Conservation (phyloP, 495 filamentous ascomycete species). For the Penicillium psychrofluorescens region DNA sequence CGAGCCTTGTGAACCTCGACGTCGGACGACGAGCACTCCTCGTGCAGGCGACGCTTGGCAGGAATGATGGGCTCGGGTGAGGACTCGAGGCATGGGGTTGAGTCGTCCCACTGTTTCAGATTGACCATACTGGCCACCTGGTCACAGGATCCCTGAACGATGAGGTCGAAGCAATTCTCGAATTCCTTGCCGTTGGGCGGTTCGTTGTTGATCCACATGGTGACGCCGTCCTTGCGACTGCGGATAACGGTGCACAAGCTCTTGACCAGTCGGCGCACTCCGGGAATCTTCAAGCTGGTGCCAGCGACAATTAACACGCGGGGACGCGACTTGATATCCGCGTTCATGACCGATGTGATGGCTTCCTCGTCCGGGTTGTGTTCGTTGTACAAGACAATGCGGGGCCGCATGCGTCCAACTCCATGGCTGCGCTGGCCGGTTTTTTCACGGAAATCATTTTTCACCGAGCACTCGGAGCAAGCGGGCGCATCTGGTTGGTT, state of each 20-base stretch:
- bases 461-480: slow-evolving; percentile 66
- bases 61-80: slow-evolving; percentile 18
- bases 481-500: slow-evolving; percentile 76
- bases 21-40: slow-evolving; percentile 32
- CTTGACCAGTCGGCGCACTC: slow-evolving; percentile 78
- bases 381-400: slow-evolving; percentile 97
- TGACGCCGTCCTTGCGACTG: slow-evolving; percentile 75
- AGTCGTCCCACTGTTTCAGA: slow-evolving; percentile 71
- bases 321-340: slow-evolving; percentile 76
- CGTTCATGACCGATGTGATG: slow-evolving; percentile 79
- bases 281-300: slow-evolving; percentile 90
- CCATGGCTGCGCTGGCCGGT: slow-evolving; percentile 90
- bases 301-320: slow-evolving; percentile 93
- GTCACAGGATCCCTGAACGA: slow-evolving; percentile 82
- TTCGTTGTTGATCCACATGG: slow-evolving; percentile 91
- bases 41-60: slow-evolving; percentile 2
- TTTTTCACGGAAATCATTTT: slow-evolving; percentile 68
- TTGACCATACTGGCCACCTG: slow-evolving; percentile 70
- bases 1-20: slow-evolving; percentile 29
- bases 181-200: slow-evolving; percentile 76
- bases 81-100: slow-evolving; percentile 2
- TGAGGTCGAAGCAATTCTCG: slow-evolving; percentile 84
- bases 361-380: slow-evolving; percentile 93
- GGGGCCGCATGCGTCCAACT: slow-evolving; percentile 79
- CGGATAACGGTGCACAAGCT: slow-evolving; percentile 82